phyloP scores from a whole-genome alignment of 495 filamentous ascomycete species.

The Penicillium tannophilum region DNA sequence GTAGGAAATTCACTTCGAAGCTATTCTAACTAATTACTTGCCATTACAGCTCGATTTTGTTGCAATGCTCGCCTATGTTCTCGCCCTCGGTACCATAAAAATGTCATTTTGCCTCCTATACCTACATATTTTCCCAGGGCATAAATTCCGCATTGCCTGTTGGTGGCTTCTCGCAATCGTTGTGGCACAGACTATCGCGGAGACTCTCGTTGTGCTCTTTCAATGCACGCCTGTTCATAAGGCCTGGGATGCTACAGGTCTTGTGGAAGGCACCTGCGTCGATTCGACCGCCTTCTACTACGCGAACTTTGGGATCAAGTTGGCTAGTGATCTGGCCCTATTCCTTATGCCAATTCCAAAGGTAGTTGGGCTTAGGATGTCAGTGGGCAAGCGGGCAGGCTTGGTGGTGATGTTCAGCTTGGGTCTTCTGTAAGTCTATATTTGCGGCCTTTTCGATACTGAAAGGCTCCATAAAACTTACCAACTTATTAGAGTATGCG shows the following conservation, averaged over 20 bases:
- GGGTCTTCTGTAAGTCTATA: slow-evolving; percentile 33
- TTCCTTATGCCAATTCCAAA: slow-evolving; percentile 37
- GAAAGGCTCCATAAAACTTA: neutral
- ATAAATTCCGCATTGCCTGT: slow-evolving; percentile 18
- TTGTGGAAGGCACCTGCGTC: slow-evolving; percentile 18
- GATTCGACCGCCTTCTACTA: slow-evolving; percentile 23
- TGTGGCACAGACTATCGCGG: slow-evolving; percentile 19
- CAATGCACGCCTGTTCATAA: slow-evolving; percentile 28
- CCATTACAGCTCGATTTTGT: slow-evolving; percentile 23
- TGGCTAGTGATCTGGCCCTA: slow-evolving; percentile 35
- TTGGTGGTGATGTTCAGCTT: slow-evolving; percentile 36
- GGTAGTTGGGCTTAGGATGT: slow-evolving; percentile 30
- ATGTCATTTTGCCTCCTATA: slow-evolving; percentile 30
- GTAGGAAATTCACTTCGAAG: neutral
- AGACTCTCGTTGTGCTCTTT: slow-evolving; percentile 24
- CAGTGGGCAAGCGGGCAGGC: slow-evolving; percentile 30
- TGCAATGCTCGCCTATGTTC: slow-evolving; percentile 23
- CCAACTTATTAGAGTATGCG: slow-evolving; percentile 14
- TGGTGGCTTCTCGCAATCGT: slow-evolving; percentile 18
- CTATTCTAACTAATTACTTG: neutral
- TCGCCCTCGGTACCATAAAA: slow-evolving; percentile 25
- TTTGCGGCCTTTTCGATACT: too few relatives aligned
- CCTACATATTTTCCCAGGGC: slow-evolving; percentile 13
- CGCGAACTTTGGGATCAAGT: slow-evolving; percentile 24
- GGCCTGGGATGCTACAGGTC: slow-evolving; percentile 23